phyloP scores from a whole-genome alignment of 1,284 basidiomycete species.

The Schizophyllum amplum region DNA sequence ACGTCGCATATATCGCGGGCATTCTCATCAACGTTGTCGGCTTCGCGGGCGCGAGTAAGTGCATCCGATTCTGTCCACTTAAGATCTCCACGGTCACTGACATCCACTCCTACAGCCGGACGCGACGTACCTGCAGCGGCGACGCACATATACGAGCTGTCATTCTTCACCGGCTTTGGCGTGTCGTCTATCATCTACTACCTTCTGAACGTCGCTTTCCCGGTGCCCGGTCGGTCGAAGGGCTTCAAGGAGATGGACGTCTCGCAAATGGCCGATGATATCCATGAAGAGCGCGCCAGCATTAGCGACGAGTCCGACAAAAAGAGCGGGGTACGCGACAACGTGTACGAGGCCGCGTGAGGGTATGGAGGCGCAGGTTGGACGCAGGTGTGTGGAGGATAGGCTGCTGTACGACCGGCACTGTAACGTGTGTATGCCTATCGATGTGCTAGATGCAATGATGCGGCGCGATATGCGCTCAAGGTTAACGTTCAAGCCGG shows the following conservation, averaged over 20 bases:
- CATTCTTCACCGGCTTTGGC: conserved; percentile 75
- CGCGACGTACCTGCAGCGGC: conserved; percentile 54
- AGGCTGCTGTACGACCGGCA: too few relatives aligned
- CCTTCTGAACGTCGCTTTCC: conserved; percentile 47
- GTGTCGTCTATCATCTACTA: conserved; percentile 62
- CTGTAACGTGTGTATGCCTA: too few relatives aligned
- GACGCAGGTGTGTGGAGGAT: too few relatives aligned
- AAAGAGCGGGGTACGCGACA: background rate
- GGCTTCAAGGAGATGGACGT: conserved; percentile 60
- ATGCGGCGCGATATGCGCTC: too few relatives aligned
- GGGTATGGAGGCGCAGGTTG: too few relatives aligned
- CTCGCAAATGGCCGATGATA: conserved; percentile 21
- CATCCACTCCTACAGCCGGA: conserved; percentile 31
- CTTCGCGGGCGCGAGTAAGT: conserved; percentile 55
- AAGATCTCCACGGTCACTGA: conserved; percentile 12
- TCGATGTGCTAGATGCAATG: too few relatives aligned
- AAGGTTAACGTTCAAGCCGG: too few relatives aligned
- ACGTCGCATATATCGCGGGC: conserved; percentile 64
- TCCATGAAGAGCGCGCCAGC: background rate
- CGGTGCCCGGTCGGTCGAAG: conserved; percentile 42
- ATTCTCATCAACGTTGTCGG: conserved; percentile 80
- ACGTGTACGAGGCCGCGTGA: background rate
- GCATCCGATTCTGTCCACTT: conserved; percentile 8
- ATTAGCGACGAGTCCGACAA: background rate
- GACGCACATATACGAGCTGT: conserved; percentile 63